Evolutionary conservation across 192 early-diverging fungal species (phyloP).

Genomic region (Gryganskiella cystojenkinii): DNA sequence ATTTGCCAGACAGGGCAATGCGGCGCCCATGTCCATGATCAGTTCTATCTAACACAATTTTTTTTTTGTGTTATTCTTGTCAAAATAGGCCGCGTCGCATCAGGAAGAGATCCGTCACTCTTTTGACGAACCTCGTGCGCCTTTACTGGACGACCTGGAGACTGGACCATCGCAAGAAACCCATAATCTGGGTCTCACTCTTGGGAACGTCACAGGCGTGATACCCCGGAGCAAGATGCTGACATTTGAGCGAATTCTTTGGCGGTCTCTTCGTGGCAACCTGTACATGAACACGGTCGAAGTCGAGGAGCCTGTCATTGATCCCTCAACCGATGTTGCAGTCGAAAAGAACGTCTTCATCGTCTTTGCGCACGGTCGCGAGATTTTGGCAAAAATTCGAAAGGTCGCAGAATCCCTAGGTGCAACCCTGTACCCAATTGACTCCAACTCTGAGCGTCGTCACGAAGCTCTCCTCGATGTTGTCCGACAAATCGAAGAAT

Average conservation of each 20-base stretch:
- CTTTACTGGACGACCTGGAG: constrained; percentile 72
- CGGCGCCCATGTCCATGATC: not conserved
- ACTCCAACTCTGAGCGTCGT: constrained; percentile 83
- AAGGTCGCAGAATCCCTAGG: constrained; percentile 96
- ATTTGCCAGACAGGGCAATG: not conserved
- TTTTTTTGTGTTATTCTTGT: not conserved
- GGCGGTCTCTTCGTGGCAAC: constrained; percentile 97
- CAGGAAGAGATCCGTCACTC: constrained; percentile 59
- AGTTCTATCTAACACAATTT: not conserved
- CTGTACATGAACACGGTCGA: constrained; percentile 94
- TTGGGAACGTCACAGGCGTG: constrained; percentile 96
- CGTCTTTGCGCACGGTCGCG: constrained; percentile 96
- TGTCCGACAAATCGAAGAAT: constrained; percentile 87
- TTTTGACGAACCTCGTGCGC: constrained; percentile 63
- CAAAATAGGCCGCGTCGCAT: constrained; percentile 54
- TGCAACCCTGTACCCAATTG: constrained; percentile 92
- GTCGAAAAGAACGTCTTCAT: constrained; percentile 97
- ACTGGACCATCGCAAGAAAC: constrained; percentile 38
- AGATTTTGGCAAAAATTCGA: constrained; percentile 87
- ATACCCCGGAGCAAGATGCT: constrained; percentile 84
- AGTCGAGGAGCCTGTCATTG: constrained; percentile 91
- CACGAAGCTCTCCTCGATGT: constrained; percentile 83
- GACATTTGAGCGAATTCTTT: constrained; percentile 96
- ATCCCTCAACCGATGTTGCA: constrained; percentile 86
- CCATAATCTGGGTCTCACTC: constrained; percentile 56